Percentiles rank a stretch among this genome's conserved stretches.
Evolutionary conservation across 2,329 filamentous ascomycete species (phyloP).

Genomic region (Pseudogymnoascus sp.): DNA sequence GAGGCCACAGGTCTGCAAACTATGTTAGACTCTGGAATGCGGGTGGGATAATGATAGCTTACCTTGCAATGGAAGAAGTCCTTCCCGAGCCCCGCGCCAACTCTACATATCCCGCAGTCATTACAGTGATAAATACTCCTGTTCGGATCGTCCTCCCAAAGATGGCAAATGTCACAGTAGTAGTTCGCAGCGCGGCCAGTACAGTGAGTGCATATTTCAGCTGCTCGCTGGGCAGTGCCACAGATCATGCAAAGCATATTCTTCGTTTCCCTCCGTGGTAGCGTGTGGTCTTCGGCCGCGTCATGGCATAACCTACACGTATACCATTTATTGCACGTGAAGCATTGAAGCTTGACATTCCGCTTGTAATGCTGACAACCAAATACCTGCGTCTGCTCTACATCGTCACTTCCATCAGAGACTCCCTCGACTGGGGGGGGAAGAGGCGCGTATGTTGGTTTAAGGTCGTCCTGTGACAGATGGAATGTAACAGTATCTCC

Average conservation of each 20-base stretch:
- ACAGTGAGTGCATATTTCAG: constrained; percentile 70
- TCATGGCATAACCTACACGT: constrained; percentile 94
- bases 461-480: constrained; percentile 52
- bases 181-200: constrained; percentile 74
- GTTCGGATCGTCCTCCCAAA: constrained; percentile 89
- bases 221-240: constrained; percentile 71
- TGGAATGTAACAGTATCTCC: constrained; percentile 34
- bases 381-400: constrained; percentile 37
- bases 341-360: constrained; percentile 94
- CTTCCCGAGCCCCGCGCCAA: constrained; percentile 84
- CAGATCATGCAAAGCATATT: constrained; percentile 99
- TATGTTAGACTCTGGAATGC: neutral
- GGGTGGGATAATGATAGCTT: constrained; percentile 22
- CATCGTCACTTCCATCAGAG: constrained; percentile 19
- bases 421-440: constrained; percentile 27
- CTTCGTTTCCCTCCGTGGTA: constrained; percentile 75
- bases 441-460: constrained; percentile 56
- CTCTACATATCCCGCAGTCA: constrained; percentile 91
- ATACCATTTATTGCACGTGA: constrained; percentile 83
- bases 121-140: constrained; percentile 94
- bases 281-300: constrained; percentile 64
- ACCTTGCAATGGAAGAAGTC: constrained; percentile 99
- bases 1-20: constrained; percentile 69
- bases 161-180: constrained; percentile 88
- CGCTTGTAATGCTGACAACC: constrained; percentile 91